phyloP scores from a whole-genome alignment of 1,284 basidiomycete genomes.

The Neonothopanus nambi region DNA sequence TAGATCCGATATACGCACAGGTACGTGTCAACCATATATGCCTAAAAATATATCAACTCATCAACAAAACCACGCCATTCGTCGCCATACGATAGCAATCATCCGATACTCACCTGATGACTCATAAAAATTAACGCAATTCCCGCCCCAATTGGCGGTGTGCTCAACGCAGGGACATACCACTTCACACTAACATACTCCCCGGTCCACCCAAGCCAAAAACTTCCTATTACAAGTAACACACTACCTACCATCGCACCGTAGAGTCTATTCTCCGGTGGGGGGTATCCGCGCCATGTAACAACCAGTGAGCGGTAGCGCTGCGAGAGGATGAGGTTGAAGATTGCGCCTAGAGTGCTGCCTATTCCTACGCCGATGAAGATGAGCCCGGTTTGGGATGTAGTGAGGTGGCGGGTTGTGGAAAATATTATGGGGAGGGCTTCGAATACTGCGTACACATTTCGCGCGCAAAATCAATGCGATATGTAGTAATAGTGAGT shows the following conservation, averaged over 20 bases:
- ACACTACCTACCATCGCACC: slow-evolving; percentile 56
- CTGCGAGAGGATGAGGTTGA: slow-evolving; percentile 39
- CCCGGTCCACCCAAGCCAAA: slow-evolving; percentile 70
- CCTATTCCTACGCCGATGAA: slow-evolving; percentile 75
- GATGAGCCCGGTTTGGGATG: slow-evolving; percentile 62
- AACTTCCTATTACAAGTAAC: slow-evolving; percentile 51
- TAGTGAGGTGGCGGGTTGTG: slow-evolving; percentile 51
- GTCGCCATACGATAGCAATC: not conserved
- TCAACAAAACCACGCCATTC: not conserved
- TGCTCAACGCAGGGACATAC: slow-evolving; percentile 54
- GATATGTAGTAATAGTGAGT: not conserved
- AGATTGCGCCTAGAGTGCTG: slow-evolving; percentile 49
- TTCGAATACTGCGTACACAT: slow-evolving; percentile 64
- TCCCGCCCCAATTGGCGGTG: slow-evolving; percentile 50
- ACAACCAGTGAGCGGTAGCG: slow-evolving; percentile 48
- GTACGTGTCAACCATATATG: slow-evolving; percentile 64
- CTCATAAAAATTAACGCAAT: slow-evolving; percentile 64
- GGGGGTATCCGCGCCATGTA: slow-evolving; percentile 57
- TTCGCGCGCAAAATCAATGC: no score
- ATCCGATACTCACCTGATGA: slow-evolving; percentile 51
- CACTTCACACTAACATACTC: slow-evolving; percentile 56
- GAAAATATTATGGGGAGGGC: slow-evolving; percentile 60
- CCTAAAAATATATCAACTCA: slow-evolving; percentile 36
- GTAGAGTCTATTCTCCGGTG: slow-evolving; percentile 59
- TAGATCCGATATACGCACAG: slow-evolving; percentile 31